Conservation (phyloP, 345 rosid species). For the Citrus inodora region DNA sequence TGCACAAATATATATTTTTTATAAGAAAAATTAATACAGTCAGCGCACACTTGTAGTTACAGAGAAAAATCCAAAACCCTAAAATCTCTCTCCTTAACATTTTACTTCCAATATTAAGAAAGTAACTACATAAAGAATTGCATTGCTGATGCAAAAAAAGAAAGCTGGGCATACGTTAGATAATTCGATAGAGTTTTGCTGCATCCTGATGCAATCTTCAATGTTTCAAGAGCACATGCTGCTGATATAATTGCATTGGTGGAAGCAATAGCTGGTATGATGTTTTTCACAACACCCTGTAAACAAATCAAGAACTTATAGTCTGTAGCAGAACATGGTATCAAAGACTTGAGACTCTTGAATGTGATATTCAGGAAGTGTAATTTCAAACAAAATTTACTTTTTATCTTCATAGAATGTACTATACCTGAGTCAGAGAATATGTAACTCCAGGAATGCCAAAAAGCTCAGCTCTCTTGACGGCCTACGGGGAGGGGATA, state of each 20-base stretch:
- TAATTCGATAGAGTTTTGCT: constrained; percentile 90
- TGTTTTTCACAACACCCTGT: constrained; percentile 96
- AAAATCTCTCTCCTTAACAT: not conserved
- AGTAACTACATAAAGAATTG: not conserved
- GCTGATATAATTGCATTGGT: constrained; percentile 96
- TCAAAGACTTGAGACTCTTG: not conserved
- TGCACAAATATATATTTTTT: constrained; percentile 10
- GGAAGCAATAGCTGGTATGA: constrained; percentile 97
- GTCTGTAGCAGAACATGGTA: not conserved
- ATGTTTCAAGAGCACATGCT: constrained; percentile 88
- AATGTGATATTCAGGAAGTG: constrained; percentile 2
- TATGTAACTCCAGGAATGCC: constrained; percentile 98
- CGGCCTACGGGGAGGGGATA: constrained; percentile 54
- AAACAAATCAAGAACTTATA: constrained; percentile 6
- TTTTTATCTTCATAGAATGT: not conserved
- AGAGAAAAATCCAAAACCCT: not conserved
- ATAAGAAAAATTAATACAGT: not conserved
- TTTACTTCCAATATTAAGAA: not conserved
- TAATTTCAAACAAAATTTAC: not conserved
- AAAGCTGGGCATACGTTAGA: constrained; percentile 52
- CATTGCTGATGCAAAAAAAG: not conserved
- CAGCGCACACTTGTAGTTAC: not conserved
- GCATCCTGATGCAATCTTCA: constrained; percentile 94
- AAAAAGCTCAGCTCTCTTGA: constrained; percentile 92
- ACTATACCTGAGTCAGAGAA: constrained; percentile 88